phyloP scores from a whole-genome alignment of 2,329 filamentous ascomycete species.

The Aspergillus arachidicola region DNA sequence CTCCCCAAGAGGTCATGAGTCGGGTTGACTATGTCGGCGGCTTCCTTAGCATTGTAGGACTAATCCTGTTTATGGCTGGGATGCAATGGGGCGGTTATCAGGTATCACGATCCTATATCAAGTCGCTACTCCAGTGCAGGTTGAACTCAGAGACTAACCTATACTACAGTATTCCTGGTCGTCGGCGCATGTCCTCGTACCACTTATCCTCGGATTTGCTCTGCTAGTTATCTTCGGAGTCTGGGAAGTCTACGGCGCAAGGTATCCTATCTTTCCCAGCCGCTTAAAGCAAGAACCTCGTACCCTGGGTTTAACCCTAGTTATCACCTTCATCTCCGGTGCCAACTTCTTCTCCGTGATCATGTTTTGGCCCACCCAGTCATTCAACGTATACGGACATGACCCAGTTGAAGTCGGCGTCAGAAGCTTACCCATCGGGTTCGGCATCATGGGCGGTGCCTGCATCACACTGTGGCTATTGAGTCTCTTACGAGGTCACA shows the following conservation, averaged over 20 bases:
- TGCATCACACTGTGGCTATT: constrained; percentile 61
- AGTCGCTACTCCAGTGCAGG: neutral
- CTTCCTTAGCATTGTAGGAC: constrained; percentile 50
- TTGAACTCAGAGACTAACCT: neutral
- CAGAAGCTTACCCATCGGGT: constrained; percentile 65
- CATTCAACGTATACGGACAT: constrained; percentile 67
- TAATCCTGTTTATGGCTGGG: constrained; percentile 53
- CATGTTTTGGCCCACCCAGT: constrained; percentile 66
- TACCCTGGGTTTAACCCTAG: constrained; percentile 55
- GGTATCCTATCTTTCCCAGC: constrained; percentile 50
- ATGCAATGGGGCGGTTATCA: constrained; percentile 56
- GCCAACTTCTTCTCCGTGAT: constrained; percentile 60
- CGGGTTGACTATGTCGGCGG: constrained; percentile 56
- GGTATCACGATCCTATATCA: constrained; percentile 26
- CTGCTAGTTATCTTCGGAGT: constrained; percentile 48
- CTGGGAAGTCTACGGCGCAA: constrained; percentile 51
- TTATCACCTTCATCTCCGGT: constrained; percentile 63
- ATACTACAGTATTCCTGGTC: constrained; percentile 44
- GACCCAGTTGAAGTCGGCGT: constrained; percentile 66
- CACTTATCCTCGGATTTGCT: constrained; percentile 48
- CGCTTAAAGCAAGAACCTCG: constrained; percentile 52
- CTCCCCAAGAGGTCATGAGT: constrained; percentile 42
- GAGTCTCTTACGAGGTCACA: constrained; percentile 60
- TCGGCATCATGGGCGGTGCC: constrained; percentile 64
- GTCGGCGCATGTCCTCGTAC: constrained; percentile 49